Base-by-base conservation (phyloP, 148 eudicot genomes). In the Vaccinium macrocarpon region DNA sequence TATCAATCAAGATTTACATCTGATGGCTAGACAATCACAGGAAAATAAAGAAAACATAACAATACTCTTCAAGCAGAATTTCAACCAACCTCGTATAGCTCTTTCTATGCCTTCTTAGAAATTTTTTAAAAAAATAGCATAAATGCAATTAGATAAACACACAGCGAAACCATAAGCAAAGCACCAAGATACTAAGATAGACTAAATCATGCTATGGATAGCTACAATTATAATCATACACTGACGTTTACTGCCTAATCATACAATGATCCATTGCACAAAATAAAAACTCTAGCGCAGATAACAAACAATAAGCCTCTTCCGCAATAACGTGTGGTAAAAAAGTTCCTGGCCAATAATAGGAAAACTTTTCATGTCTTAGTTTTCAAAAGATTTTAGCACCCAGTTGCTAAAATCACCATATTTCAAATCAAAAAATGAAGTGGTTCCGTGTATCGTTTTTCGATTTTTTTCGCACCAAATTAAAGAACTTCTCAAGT, bases 111-210 rank as follows among this genome's bases (percentile, higher is more conserved):
- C 78, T 70, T 82, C 49, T 12, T 27, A 29, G 50, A 21, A 70
- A 70, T 10, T 19, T n/a, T n/a, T n/a, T n/a, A n/a, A n/a, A 70
- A 50, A 78, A 9, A 19, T 38, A 79, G 81, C n/a, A 79, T 68
- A 50, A 50, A 51, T 68, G 42, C 25, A 66, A 27, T 27, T 25
- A 9, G n/a, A 27, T 6, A 2, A 42, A 64, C 23, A 25, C 8
- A 62, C 29, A 62, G 18, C 12, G 13, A 61, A 53, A 78, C 21
- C 42, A 78, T 52, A 78, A 76, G 42, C 46, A 27, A 78, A 52
- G 62, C 21, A 16, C 64, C 64, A 15, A 78, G 46, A 32, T 32
- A 32, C 35, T 32, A 32, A 1, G 35, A 32, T 32, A 32, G 35
- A 32, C 25, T 18, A 57, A 23, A 48, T 57, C 38, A 10, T 15